phyloP scores from a whole-genome alignment of 2,329 filamentous ascomycete species.

The Hypocrella siamensis region DNA sequence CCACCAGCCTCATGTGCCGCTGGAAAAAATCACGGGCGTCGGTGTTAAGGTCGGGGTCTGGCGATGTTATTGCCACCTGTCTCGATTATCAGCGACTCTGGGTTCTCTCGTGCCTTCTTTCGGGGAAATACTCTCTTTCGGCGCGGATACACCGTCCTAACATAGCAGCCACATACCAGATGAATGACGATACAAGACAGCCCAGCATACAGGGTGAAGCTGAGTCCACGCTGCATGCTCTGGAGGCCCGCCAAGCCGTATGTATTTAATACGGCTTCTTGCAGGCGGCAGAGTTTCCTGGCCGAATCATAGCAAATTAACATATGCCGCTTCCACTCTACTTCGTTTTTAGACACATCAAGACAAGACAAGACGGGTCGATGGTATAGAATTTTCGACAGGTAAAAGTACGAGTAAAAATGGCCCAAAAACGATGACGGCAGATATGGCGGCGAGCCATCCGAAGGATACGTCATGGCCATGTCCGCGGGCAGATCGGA shows the following conservation, averaged over 20 bases:
- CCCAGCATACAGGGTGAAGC: constrained; percentile 87
- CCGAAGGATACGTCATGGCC: constrained; percentile 58
- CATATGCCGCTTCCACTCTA: constrained; percentile 80
- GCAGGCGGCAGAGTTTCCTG: constrained; percentile 69
- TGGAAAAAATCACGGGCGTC: constrained; percentile 84
- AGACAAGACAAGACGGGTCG: constrained; percentile 71
- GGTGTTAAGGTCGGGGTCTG: constrained; percentile 71
- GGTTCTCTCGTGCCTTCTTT: neutral
- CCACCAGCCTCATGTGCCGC: constrained; percentile 84
- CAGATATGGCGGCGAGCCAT: constrained; percentile 71
- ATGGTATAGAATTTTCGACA: constrained; percentile 74
- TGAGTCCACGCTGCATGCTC: constrained; percentile 88
- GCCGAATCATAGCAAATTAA: constrained; percentile 71
- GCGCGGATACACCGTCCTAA: too few relatives aligned
- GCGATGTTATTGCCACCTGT: constrained; percentile 82
- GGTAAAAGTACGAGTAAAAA: constrained; percentile 75
- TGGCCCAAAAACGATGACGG: constrained; percentile 80
- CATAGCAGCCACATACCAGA: constrained; percentile 48
- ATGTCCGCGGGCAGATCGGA: constrained; percentile 65
- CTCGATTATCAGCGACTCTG: constrained; percentile 6
- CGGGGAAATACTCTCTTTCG: too few relatives aligned
- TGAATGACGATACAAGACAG: constrained; percentile 88
- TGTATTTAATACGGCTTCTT: constrained; percentile 64
- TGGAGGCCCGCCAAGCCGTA: constrained; percentile 69
- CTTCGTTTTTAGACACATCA: constrained; percentile 53